phyloP scores from a whole-genome alignment of 2,329 filamentous ascomycete species.

The Neonectria magnoliae region DNA sequence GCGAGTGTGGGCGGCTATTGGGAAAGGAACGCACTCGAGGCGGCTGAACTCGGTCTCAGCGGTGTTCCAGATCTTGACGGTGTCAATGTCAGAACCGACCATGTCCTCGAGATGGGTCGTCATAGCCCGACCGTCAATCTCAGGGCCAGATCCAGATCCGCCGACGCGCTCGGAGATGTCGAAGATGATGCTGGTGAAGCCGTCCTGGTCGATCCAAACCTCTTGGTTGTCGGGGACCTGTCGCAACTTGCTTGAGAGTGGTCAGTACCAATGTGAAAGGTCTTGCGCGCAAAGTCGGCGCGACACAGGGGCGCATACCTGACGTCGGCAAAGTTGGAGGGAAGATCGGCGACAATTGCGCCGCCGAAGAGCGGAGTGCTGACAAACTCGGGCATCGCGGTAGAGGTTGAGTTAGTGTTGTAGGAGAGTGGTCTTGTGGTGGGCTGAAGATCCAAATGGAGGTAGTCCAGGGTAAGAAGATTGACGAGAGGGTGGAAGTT shows the following conservation, averaged over 20 bases:
- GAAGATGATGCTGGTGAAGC: slow-evolving; percentile 87
- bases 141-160: slow-evolving; percentile 60
- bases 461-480: slow-evolving; percentile 3
- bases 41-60: slow-evolving; percentile 68
- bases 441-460: slow-evolving; percentile 19
- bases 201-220: slow-evolving; percentile 85
- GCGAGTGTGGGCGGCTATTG: neutral
- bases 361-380: slow-evolving; percentile 75
- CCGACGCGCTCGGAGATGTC: slow-evolving; percentile 88
- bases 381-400: slow-evolving; percentile 63
- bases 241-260: slow-evolving; percentile 68
- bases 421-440: neutral
- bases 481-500: neutral
- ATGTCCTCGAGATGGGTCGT: slow-evolving; percentile 76
- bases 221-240: slow-evolving; percentile 90
- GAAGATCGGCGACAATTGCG: slow-evolving; percentile 75
- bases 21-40: slow-evolving; percentile 56
- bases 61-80: slow-evolving; percentile 73
- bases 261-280: slow-evolving; percentile 21
- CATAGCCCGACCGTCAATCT: slow-evolving; percentile 75
- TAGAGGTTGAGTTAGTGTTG: slow-evolving; percentile 20
- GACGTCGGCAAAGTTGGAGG: slow-evolving; percentile 75
- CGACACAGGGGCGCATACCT: slow-evolving; percentile 61
- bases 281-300: slow-evolving; percentile 17
- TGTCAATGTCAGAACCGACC: slow-evolving; percentile 70